Conservation (phyloP, 2,329 filamentous ascomycete species). For the Fusarium sp. region DNA sequence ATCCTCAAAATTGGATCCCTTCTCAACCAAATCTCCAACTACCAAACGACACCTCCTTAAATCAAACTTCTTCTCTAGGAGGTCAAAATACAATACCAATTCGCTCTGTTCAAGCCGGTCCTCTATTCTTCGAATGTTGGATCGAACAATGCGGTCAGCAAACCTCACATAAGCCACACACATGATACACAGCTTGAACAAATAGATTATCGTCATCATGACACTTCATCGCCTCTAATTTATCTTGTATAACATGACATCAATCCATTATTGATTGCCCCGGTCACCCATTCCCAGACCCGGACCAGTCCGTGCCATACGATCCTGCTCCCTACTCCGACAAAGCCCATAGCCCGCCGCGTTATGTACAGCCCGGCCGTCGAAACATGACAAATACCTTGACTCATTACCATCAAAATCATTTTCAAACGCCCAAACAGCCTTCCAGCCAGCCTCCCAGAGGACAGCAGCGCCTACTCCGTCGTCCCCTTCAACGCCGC, state of each 20-base stretch:
- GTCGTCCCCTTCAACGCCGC: conserved; percentile 63
- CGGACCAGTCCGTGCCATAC: conserved; percentile 32
- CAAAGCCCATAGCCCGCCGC: conserved; percentile 29
- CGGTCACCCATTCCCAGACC: conserved; percentile 40
- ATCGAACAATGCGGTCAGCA: conserved; percentile 58
- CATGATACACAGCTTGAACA: conserved; percentile 22
- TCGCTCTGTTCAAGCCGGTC: conserved; percentile 67
- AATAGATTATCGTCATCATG: conserved; percentile 43
- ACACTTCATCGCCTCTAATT: conserved; percentile 42
- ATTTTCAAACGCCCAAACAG: conserved; percentile 36
- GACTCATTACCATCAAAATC: conserved; percentile 29
- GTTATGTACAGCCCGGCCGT: conserved; percentile 40
- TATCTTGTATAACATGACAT: conserved; percentile 39
- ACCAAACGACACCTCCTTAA: conserved; percentile 46
- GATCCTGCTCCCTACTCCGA: conserved; percentile 42
- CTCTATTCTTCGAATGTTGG: conserved; percentile 76
- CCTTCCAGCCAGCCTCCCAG: conserved; percentile 34
- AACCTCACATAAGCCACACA: not conserved
- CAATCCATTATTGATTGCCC: conserved; percentile 23
- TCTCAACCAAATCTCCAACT: conserved; percentile 63
- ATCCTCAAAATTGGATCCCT: conserved; percentile 72
- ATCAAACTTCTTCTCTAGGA: conserved; percentile 49
- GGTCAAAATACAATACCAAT: conserved; percentile 62
- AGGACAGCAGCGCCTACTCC: conserved; percentile 49
- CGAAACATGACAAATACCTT: conserved; percentile 35